Conservation (phyloP, 208 protist species). For the Leptomonas pyrrhocoris region DNA sequence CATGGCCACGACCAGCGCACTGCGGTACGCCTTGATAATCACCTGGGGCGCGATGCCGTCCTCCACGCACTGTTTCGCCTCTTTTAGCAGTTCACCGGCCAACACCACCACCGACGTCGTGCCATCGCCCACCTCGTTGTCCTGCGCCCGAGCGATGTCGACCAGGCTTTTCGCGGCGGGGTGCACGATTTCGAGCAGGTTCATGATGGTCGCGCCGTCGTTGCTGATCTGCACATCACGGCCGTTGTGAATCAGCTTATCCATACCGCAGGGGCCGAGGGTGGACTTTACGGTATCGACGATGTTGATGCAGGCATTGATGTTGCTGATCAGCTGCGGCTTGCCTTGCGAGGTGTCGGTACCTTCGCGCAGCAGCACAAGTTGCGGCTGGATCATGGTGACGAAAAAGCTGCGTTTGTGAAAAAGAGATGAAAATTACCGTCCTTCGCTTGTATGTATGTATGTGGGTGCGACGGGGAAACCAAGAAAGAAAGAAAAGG, state of each 20-base stretch:
- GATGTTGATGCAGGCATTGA: constrained; percentile 98
- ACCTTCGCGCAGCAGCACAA: constrained; percentile 99
- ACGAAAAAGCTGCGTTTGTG: background rate
- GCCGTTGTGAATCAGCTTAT: constrained; percentile 99
- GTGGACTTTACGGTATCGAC: constrained; percentile 96
- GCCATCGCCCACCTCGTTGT: constrained; percentile 99
- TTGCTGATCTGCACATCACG: constrained; percentile 99
- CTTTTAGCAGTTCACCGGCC: constrained; percentile 98
- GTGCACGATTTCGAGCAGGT: constrained; percentile 99
- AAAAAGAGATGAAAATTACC: background rate
- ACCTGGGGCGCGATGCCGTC: constrained; percentile 99
- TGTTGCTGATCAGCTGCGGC: constrained; percentile 99
- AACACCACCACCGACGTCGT: constrained; percentile 99
- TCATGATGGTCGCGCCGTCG: constrained; percentile 99
- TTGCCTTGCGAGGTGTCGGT: constrained; percentile 99
- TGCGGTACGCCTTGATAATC: constrained; percentile 97
- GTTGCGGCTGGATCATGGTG: constrained; percentile 94
- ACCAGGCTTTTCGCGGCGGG: constrained; percentile 99
- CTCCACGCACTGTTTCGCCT: constrained; percentile 98
- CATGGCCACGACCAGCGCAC: constrained; percentile 78
- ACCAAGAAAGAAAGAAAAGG: too few relatives aligned
- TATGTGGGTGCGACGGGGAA: too few relatives aligned
- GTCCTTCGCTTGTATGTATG: too few relatives aligned
- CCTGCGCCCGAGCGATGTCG: constrained; percentile 99
- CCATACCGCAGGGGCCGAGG: constrained; percentile 99